Base-by-base conservation (phyloP, 176 grass and related monocot genomes). In the Stipa capillata region DNA sequence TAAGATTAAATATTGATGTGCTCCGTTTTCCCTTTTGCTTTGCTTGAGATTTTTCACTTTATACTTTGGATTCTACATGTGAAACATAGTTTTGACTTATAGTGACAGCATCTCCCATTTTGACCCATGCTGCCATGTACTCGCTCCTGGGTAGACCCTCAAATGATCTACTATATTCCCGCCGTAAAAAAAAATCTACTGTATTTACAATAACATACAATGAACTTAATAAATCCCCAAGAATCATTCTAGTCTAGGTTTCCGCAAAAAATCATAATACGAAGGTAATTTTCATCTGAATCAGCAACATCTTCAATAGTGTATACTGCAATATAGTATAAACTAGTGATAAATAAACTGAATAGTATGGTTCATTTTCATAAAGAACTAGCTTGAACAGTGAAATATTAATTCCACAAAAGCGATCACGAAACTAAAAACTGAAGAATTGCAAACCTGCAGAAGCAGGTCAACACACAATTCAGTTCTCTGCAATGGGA, bases 401-500 rank as follows among this genome's bases (percentile, higher is more conserved):
- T 25, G 44, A 23, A 48, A 29, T 33, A 56, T 35, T 25, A 67
- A 33, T 50, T 74, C 73, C 74, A 78, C 2, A 10, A 16, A 57
- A 47, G 25, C 64, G 64, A 65, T 53, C 0, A 56, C 12, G 52
- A 49, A 77, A 37, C 10, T 32, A 5, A 52, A 67, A 43, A 43
- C 15, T 35, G 33, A 55, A 31, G 53, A 64, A 55, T 23, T 64
- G 36, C 10, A 85, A 52, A 63, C 44, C 44, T 47, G 52, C 71
- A 55, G 44, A 55, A 64, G 53, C 61, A 76, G n/a, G 29, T 23
- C 15, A 69, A 23, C 63, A 70, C 34, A 44, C 18, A 61, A 54
- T 87, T 91, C 80, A 97, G 79, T 88, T 79, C 73, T 94, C 90
- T 55, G 84, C 92, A 52, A 93, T 83, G 33, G 95, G 95, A 83